Conservation (phyloP, 257 asterid genomes). For the Cruciata laevipes region DNA sequence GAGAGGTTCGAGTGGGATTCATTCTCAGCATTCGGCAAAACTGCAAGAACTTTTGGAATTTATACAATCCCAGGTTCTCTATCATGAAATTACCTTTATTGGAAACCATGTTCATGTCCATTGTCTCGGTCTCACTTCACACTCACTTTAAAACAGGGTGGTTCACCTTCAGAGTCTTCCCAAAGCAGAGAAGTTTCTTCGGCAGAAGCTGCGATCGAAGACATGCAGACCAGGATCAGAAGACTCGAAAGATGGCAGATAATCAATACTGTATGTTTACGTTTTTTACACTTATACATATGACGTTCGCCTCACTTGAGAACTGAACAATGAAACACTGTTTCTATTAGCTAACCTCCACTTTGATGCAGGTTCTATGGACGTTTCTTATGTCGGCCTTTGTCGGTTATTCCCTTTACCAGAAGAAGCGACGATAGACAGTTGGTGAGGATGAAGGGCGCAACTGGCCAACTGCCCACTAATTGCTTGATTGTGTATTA, state of each 20-base stretch:
- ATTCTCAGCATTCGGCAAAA: constrained; percentile 81
- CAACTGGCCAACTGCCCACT: neutral
- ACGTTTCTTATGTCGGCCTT: constrained; percentile 94
- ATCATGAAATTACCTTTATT: neutral
- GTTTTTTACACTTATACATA: neutral
- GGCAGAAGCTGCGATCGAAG: constrained; percentile 67
- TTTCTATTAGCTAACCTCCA: neutral
- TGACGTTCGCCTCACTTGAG: neutral
- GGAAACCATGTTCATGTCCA: neutral
- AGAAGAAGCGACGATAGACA: constrained; percentile 47
- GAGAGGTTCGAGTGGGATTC: constrained; percentile 67
- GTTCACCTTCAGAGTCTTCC: constrained; percentile 79
- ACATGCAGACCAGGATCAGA: constrained; percentile 83
- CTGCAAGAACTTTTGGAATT: constrained; percentile 83
- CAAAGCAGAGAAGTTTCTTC: constrained; percentile 77
- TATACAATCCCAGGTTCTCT: constrained; percentile 73
- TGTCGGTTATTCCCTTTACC: constrained; percentile 88
- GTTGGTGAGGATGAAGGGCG: neutral
- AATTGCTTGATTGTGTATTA: too few species aligned
- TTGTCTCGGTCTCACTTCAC: neutral
- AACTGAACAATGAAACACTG: too few species aligned
- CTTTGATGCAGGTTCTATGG: constrained; percentile 67
- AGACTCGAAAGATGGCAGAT: constrained; percentile 86
- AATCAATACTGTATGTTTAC: constrained; percentile 56
- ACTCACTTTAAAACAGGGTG: constrained; percentile 41